Evolutionary conservation across 495 filamentous ascomycete species (phyloP).

Genomic region (Aspergillus ellipticus): DNA sequence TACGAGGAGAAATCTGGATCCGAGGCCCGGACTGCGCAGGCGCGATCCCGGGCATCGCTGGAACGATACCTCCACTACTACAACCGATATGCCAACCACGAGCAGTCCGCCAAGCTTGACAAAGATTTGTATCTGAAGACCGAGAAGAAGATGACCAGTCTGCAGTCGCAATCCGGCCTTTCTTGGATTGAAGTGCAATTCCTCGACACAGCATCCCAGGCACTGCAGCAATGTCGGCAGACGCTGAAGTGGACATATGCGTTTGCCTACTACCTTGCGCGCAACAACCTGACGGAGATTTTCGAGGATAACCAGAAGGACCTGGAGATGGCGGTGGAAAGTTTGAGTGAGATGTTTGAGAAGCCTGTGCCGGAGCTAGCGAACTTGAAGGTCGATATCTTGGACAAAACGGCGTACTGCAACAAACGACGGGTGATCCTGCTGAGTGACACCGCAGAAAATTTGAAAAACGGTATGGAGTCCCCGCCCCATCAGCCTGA

Average conservation of each 20-base stretch:
- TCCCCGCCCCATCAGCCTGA: neutral
- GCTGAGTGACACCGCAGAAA: slow-evolving; percentile 85
- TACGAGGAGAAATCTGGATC: slow-evolving; percentile 93
- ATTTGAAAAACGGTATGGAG: slow-evolving; percentile 76
- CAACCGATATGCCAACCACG: slow-evolving; percentile 97
- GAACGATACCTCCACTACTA: slow-evolving; percentile 98
- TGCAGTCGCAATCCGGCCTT: slow-evolving; percentile 89
- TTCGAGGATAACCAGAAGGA: slow-evolving; percentile 99
- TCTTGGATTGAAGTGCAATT: slow-evolving; percentile 99
- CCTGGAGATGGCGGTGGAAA: slow-evolving; percentile 93
- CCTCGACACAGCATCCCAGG: slow-evolving; percentile 85
- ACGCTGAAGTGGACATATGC: slow-evolving; percentile 99
- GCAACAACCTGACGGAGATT: slow-evolving; percentile 94
- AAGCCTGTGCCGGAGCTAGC: slow-evolving; percentile 82
- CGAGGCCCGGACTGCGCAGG: slow-evolving; percentile 86
- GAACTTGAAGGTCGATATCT: slow-evolving; percentile 88
- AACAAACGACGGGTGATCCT: slow-evolving; percentile 87
- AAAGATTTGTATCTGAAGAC: slow-evolving; percentile 95
- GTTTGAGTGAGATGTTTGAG: slow-evolving; percentile 95
- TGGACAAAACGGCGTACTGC: slow-evolving; percentile 97
- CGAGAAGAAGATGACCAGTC: slow-evolving; percentile 96
- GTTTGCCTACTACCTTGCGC: slow-evolving; percentile 91
- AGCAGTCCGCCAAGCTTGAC: slow-evolving; percentile 94
- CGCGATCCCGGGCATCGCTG: slow-evolving; percentile 80
- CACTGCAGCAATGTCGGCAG: slow-evolving; percentile 91